Conservation (phyloP, 2,329 filamentous ascomycete genomes). For the Capronia americana region DNA sequence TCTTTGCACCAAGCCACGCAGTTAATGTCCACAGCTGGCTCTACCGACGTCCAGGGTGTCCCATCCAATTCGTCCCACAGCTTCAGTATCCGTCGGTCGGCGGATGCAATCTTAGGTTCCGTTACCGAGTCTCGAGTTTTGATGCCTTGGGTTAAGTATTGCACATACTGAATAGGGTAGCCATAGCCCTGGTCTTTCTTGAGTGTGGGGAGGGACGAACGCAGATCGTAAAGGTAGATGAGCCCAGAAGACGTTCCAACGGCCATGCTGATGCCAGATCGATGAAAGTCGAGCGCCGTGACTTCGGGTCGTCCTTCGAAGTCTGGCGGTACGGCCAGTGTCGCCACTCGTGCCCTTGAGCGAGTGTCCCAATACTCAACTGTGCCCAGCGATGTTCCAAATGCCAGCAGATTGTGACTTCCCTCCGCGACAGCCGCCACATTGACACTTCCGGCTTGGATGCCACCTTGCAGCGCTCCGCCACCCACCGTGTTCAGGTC, state of each 20-base stretch:
- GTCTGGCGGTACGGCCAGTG: slow-evolving; percentile 66
- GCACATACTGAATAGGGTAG: slow-evolving; percentile 85
- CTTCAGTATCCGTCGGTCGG: slow-evolving; percentile 96
- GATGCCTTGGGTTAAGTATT: slow-evolving; percentile 69
- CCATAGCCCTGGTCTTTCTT: slow-evolving; percentile 97
- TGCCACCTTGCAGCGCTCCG: slow-evolving; percentile 82
- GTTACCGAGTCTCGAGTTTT: slow-evolving; percentile 72
- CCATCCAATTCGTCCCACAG: slow-evolving; percentile 87
- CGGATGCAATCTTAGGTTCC: slow-evolving; percentile 80
- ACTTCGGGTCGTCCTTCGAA: slow-evolving; percentile 63
- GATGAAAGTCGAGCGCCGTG: slow-evolving; percentile 85
- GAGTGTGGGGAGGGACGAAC: slow-evolving; percentile 82
- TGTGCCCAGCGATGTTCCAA: slow-evolving; percentile 92
- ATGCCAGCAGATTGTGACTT: slow-evolving; percentile 87
- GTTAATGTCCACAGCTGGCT: slow-evolving; percentile 93
- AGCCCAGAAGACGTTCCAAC: slow-evolving; percentile 88
- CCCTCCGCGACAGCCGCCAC: slow-evolving; percentile 84
- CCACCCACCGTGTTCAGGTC: slow-evolving; percentile 71
- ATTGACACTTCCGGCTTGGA: slow-evolving; percentile 85
- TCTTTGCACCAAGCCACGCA: slow-evolving; percentile 91
- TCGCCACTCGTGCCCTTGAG: slow-evolving; percentile 78
- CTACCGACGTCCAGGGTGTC: slow-evolving; percentile 91
- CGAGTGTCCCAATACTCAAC: slow-evolving; percentile 97
- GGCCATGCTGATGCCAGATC: slow-evolving; percentile 81
- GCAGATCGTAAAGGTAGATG: slow-evolving; percentile 88